Evolutionary conservation across 2,329 filamentous ascomycete species (phyloP).

Genomic region (Eutypella sp.): DNA sequence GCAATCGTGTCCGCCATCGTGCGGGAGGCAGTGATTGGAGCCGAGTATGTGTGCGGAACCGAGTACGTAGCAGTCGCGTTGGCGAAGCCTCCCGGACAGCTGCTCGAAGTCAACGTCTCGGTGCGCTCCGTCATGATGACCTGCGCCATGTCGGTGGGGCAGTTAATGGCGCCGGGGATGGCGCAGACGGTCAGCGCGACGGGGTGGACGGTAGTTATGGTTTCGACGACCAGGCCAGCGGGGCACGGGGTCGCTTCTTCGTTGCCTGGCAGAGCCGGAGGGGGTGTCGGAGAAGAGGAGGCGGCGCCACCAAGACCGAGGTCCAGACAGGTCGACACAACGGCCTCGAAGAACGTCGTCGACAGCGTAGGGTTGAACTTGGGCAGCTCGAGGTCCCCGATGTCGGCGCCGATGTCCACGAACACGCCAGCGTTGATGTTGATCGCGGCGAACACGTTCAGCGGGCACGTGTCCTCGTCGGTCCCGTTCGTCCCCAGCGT

Average conservation of each 20-base stretch:
- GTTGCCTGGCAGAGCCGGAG: no score
- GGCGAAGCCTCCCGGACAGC: constrained; percentile 5
- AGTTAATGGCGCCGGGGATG: constrained; percentile 17
- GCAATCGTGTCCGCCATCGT: neutral
- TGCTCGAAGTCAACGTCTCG: constrained; percentile 7
- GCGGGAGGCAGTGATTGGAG: no score
- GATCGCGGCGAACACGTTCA: constrained; percentile 19
- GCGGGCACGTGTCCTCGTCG: constrained; percentile 6
- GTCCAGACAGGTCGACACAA: constrained; percentile 16
- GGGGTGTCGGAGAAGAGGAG: neutral
- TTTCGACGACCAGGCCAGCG: constrained; percentile 10
- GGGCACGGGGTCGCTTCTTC: constrained; percentile 3
- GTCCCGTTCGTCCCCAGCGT: constrained; percentile 6
- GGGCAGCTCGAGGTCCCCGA: constrained; percentile 14
- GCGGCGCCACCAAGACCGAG: neutral
- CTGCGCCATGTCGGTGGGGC: constrained; percentile 18
- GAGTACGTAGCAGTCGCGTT: neutral
- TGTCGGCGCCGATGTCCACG: constrained; percentile 20
- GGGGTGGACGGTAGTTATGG: constrained; percentile 6
- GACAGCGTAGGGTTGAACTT: constrained; percentile 19
- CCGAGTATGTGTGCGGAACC: no score
- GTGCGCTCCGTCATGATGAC: constrained; percentile 19
- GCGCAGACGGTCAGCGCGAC: constrained; percentile 20
- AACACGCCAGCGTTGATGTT: constrained; percentile 26
- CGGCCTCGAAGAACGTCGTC: constrained; percentile 21